Evolutionary conservation across 1,139 yeast genomes (phyloP), one percentile per base, ranked within the genome.

Genomic region (Yamadazyma atlantica): DNA sequence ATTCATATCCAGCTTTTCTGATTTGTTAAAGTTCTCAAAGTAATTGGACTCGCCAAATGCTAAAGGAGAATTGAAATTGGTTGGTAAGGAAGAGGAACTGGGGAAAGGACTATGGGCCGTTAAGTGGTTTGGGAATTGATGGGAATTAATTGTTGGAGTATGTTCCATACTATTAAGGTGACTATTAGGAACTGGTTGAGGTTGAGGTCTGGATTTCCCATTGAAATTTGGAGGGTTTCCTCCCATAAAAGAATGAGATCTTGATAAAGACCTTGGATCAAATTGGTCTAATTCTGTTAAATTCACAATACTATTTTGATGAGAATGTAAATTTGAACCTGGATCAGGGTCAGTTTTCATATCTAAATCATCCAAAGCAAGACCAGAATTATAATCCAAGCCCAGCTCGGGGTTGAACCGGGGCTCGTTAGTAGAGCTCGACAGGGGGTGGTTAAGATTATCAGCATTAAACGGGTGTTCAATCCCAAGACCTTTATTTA

Each of bases 261-360:
- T 15, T 9, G 30, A 28, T 10, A 28, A 7, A 4, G 30, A 16
- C 12, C 30, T 15, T 4, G 30, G 12, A 28, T 28, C 9, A 11
- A 28, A 11, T 16, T 15, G 30, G 17, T 28, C 40, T 8, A 44
- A 21, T 19, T 44, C 48, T n/a, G 26, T 28, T n/a, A 47, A 23
- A 26, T 47, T 48, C 2, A 44, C 39, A 6, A 47, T 38, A 32
- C 49, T 44, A 29, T 40, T 44, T 21, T 44, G 45, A 36, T 48
- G 50, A 13, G 50, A 45, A 36, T 44, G 49, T 8, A 27, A 14
- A 31, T 18, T 16, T 7, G 37, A 27, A 4, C 34, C 41, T n/a
- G n/a, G n/a, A 21, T 39, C 39, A 10, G 36, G 34, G 8, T 34
- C 37, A 10, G 43, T 22, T 14, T 11, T 24, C 12, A 44, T 24